These are phyloP conservation scores for Arthroderma sp. DNA, from an alignment of 2,329 filamentous ascomycete genomes.

Conservation along the genomic window DNA sequence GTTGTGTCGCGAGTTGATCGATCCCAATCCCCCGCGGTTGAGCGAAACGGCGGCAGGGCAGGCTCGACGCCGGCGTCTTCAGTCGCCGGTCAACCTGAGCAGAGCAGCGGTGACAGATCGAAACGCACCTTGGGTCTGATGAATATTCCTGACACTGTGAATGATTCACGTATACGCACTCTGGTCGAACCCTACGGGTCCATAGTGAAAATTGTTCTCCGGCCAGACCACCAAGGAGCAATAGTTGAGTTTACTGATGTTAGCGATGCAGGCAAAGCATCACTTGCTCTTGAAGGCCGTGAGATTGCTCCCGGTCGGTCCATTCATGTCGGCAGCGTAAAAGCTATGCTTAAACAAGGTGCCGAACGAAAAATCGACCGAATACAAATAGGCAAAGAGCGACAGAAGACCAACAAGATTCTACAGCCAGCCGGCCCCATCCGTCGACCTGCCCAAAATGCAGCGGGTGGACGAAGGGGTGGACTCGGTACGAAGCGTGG, in stretches of 20 bases:
- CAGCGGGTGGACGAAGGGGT: constrained; percentile 31
- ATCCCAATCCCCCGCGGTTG: constrained; percentile 24
- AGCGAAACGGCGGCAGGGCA: constrained; percentile 18
- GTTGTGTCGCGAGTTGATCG: constrained; percentile 29
- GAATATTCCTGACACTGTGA: constrained; percentile 83
- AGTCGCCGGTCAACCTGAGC: constrained; percentile 31
- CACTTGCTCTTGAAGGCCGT: constrained; percentile 33
- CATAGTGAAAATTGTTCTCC: constrained; percentile 62
- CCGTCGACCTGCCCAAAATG: constrained; percentile 34
- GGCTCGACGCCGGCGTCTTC: constrained; percentile 8
- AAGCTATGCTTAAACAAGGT: constrained; percentile 35
- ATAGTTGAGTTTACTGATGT: constrained; percentile 68
- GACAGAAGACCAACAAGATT: constrained; percentile 20
- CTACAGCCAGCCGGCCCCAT: constrained; percentile 25
- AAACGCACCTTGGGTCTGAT: constrained; percentile 69
- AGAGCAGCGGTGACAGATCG: constrained; percentile 31
- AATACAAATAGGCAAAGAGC: constrained; percentile 28
- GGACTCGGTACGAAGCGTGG: constrained; percentile 36
- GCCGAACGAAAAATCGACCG: constrained; percentile 29
- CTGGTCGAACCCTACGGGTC: constrained; percentile 58
- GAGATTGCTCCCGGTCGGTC: constrained; percentile 32
- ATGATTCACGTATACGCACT: constrained; percentile 65
- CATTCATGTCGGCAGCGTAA: constrained; percentile 38
- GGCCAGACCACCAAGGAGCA: constrained; percentile 71
- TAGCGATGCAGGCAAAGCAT: constrained; percentile 52